Evolutionary conservation across 495 filamentous ascomycete genomes (phyloP).

Genomic region (Penicillium longicatenatum): DNA sequence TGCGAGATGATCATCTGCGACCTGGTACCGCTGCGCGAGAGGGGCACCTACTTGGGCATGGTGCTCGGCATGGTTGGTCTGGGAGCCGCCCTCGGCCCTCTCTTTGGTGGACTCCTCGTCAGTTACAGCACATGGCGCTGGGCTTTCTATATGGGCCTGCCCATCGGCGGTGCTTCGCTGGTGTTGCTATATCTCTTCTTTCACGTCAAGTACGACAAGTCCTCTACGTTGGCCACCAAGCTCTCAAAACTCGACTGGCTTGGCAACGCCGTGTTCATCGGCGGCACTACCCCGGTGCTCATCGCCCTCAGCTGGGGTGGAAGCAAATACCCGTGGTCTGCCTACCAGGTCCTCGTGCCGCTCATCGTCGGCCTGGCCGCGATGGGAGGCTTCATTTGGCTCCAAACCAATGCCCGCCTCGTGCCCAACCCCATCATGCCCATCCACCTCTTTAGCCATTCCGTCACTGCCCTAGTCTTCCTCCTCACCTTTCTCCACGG

Average conservation of each 20-base stretch:
- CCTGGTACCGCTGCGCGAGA: slow-evolving; percentile 31
- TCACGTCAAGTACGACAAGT: slow-evolving; percentile 27
- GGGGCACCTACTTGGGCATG: slow-evolving; percentile 15
- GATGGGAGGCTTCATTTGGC: slow-evolving; percentile 13
- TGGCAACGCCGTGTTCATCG: slow-evolving; percentile 51
- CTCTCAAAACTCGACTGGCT: slow-evolving; percentile 51
- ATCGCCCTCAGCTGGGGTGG: slow-evolving; percentile 55
- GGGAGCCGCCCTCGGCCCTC: slow-evolving; percentile 29
- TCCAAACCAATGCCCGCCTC: slow-evolving; percentile 2
- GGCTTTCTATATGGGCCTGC: slow-evolving; percentile 44
- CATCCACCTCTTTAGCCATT: slow-evolving; percentile 17
- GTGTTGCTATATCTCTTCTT: slow-evolving; percentile 15
- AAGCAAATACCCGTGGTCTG: slow-evolving; percentile 50
- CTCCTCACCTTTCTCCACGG: slow-evolving; percentile 20
- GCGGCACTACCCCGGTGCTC: slow-evolving; percentile 44
- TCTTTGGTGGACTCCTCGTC: slow-evolving; percentile 31
- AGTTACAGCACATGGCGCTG: slow-evolving; percentile 32
- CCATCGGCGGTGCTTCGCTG: slow-evolving; percentile 40
- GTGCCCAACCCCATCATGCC: slow-evolving; percentile 27
- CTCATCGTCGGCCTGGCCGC: slow-evolving; percentile 26
- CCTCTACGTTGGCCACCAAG: slow-evolving; percentile 16
- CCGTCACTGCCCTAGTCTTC: slow-evolving; percentile 19
- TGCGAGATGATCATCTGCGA: slow-evolving; percentile 39
- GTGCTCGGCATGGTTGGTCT: slow-evolving; percentile 14
- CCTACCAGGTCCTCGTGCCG: slow-evolving; percentile 43